Evolutionary conservation across 805 yeast species (phyloP), one percentile per base, ranked within the genome.

Genomic region (Priceomyces castillae): DNA sequence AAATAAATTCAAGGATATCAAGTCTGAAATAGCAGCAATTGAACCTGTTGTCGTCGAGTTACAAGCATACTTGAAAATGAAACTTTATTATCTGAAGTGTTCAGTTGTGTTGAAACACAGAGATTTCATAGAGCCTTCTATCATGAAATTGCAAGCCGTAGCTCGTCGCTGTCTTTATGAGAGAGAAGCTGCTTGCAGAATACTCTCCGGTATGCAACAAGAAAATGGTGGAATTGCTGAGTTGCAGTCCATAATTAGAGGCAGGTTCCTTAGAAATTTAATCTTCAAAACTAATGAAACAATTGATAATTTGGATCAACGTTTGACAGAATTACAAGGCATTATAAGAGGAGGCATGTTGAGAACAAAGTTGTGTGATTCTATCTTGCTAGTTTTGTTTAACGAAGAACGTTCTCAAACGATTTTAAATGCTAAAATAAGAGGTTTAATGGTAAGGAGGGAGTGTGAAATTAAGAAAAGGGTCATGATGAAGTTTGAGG

Each of bases 331-430:
- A 30, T 52, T 75, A 4, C 80, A 76, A 50, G 58, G 69, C 14
- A 62, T 75, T 31, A 63, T 64, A 1, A 59, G 79, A 50, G 80
- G 77, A 23, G 81, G 73, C 0, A 56, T 70, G 14, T 47, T 69
- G 7, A 62, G 81, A 48, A 64, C 68, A 3, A 61, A 60, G 30
- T 55, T 76, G 34, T 71, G 75, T 40, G 74, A 74, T 47, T 60
- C 55, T 36, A 70, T 72, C 2, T 58, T 76, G 52, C 64, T 73
- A 26, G 62, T 71, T 1, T 61, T 77, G 30, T 53, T 71, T 43
- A 58, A 62, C 30, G 71, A 71, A 46, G 79, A 73, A 44, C 40
- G 49, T 0, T 47, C 44, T 3, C 62, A 76, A 50, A 69, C 65
- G 42, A 48, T 52, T 17, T 59, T 79, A 11, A 65, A 61, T 36